Conservation (phyloP, 495 filamentous ascomycete genomes). For the Hyaloscypha bicolor region DNA sequence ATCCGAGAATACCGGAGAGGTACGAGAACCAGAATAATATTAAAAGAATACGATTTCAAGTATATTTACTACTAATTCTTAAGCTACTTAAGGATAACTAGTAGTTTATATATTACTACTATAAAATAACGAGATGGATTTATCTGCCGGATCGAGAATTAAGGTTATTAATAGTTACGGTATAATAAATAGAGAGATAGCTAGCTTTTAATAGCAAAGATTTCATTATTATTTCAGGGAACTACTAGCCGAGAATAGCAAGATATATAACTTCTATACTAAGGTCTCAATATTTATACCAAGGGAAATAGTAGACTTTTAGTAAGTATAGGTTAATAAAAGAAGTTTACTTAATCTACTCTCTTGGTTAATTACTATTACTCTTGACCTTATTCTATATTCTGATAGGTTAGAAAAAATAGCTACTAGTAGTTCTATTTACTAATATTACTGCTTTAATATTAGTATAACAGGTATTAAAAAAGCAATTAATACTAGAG, state of each 20-base stretch:
- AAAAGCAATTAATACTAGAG: slow-evolving; percentile 14
- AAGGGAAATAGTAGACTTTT: slow-evolving; percentile 13
- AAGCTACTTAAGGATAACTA: too few species aligned
- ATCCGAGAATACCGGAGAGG: too few species aligned
- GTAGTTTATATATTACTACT: too few species aligned
- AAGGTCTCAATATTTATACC: slow-evolving; percentile 11
- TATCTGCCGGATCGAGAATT: too few species aligned
- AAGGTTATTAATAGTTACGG: too few species aligned
- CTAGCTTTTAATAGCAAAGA: too few species aligned
- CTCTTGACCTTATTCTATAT: slow-evolving; percentile 16
- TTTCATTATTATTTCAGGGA: too few species aligned
- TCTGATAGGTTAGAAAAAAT: slow-evolving; percentile 4
- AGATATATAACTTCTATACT: slow-evolving; percentile 16
- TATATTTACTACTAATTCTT: too few species aligned
- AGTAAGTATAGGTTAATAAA: slow-evolving; percentile 19
- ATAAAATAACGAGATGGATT: too few species aligned
- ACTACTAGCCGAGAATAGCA: background rate
- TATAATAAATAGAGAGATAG: too few species aligned
- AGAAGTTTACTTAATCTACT: slow-evolving; percentile 21
- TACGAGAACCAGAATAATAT: too few species aligned
- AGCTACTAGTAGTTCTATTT: slow-evolving; percentile 3
- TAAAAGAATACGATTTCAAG: too few species aligned
- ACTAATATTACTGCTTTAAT: slow-evolving; percentile 11
- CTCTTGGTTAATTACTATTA: slow-evolving; percentile 10
- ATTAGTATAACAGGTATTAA: slow-evolving; percentile 8